Conservation (phyloP, 2,329 filamentous ascomycete species). For the Hymenoscyphus infarciens region DNA sequence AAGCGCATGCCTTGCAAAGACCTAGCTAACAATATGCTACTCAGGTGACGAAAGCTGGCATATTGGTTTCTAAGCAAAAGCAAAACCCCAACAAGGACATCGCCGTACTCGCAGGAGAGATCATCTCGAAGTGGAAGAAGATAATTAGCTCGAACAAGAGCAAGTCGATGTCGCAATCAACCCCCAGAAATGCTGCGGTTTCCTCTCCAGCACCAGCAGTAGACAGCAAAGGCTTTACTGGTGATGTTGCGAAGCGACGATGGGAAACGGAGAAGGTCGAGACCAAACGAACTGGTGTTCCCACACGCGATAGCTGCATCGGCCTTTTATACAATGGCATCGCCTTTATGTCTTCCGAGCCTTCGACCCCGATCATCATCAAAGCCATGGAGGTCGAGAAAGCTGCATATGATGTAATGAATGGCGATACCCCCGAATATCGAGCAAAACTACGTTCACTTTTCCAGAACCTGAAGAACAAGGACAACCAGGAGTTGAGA, state of each 20-base stretch:
- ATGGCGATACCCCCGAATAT: slow-evolving; percentile 72
- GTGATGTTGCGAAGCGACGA: slow-evolving; percentile 74
- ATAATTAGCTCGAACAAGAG: slow-evolving; percentile 62
- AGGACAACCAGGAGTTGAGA: slow-evolving; percentile 76
- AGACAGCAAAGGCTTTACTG: slow-evolving; percentile 48
- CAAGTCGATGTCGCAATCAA: slow-evolving; percentile 33
- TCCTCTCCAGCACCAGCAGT: slow-evolving; percentile 37
- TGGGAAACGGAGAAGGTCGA: slow-evolving; percentile 80
- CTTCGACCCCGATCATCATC: slow-evolving; percentile 67
- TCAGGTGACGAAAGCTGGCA: slow-evolving; percentile 81
- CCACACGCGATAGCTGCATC: slow-evolving; percentile 77
- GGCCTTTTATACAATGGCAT: slow-evolving; percentile 93
- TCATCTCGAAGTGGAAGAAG: slow-evolving; percentile 85
- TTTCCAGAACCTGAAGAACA: slow-evolving; percentile 92
- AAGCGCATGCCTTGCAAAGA: slow-evolving; percentile 8
- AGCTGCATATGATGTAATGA: slow-evolving; percentile 67
- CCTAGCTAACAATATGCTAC: slow-evolving; percentile 15
- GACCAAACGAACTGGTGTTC: slow-evolving; percentile 68
- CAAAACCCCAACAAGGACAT: slow-evolving; percentile 79
- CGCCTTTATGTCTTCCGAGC: slow-evolving; percentile 65
- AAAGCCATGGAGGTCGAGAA: slow-evolving; percentile 78
- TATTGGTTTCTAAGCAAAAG: slow-evolving; percentile 78
- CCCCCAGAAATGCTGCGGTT: slow-evolving; percentile 24
- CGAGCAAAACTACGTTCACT: slow-evolving; percentile 86
- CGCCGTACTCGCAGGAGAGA: slow-evolving; percentile 69